Evolutionary conservation across 306 rosid species (phyloP), one percentile per base, ranked within the genome.

Genomic region (Cicer cuneatum): DNA sequence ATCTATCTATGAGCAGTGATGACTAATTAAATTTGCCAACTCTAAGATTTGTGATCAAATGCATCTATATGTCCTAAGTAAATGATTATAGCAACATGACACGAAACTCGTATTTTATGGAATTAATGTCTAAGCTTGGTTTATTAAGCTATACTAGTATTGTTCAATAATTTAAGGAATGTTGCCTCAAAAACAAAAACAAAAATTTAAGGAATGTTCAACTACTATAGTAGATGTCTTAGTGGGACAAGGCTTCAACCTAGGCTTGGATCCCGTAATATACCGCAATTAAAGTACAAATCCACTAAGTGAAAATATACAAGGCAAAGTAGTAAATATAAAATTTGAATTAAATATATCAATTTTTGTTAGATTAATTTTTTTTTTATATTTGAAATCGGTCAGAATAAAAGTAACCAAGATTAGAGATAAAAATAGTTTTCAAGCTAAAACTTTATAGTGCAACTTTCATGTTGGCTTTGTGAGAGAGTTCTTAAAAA

Each of bases 21-120:
- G 35, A 3, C 35, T 29, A 29, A 0, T 67, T 71, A 60, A 29
- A 68, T 66, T 75, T 62, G 11, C 49, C 3, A 21, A 37, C 7
- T 51, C 16, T 51, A 70, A 70, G 72, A 66, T 47, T n/a, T 67
- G 49, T 70, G 48, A 52, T 37, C 74, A 53, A 72, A 43, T 81
- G 61, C 60, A 81, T 78, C 79, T 78, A n/a, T 80, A 72, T 69
- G 48, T 80, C 84, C 65, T 24, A 66, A 47, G 61, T 75, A 76
- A 84, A 84, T 84, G 62, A 84, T 84, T 77, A 56, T 80, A 72
- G 29, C 35, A 80, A 67, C 80, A 80, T 80, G 84, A 37, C 66
- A 53, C 18, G 8, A 52, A 69, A 69, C 58, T 78, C 77, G 35
- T 76, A 57, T 67, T 66, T 71, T 80, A 76, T 73, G 87, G 87